phyloP scores from a whole-genome alignment of 768 basidiomycete genomes.

The Russula dissimulans region DNA sequence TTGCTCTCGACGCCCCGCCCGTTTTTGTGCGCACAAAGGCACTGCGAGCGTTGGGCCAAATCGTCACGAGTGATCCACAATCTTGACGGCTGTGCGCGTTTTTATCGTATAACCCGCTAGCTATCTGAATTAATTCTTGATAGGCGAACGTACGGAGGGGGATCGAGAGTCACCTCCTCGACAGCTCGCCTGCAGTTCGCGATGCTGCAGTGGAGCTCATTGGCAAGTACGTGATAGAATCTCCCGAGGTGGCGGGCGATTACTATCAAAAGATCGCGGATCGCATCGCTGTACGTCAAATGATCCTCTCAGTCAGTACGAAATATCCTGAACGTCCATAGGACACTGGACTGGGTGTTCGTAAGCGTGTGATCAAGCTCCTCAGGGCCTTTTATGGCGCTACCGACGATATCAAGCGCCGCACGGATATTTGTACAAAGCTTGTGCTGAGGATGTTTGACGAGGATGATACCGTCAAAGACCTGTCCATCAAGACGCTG shows the following conservation, averaged over 20 bases:
- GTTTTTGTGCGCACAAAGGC: slow-evolving; percentile 96
- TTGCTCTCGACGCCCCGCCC: slow-evolving; percentile 71
- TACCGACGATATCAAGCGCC: slow-evolving; percentile 47
- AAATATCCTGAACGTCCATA: slow-evolving; percentile 26
- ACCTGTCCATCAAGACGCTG: slow-evolving; percentile 80
- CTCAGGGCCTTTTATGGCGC: slow-evolving; percentile 73
- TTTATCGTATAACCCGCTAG: background rate
- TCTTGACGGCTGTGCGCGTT: slow-evolving; percentile 57
- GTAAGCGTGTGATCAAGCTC: slow-evolving; percentile 94
- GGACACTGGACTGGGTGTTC: slow-evolving; percentile 91
- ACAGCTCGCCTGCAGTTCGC: slow-evolving; percentile 88
- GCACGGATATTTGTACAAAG: slow-evolving; percentile 72
- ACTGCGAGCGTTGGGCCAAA: slow-evolving; percentile 77
- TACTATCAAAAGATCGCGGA: slow-evolving; percentile 86
- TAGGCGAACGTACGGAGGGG: slow-evolving; percentile 73
- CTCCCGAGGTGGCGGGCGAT: slow-evolving; percentile 77
- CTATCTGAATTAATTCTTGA: slow-evolving; percentile 2
- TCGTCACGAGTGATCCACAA: slow-evolving; percentile 79
- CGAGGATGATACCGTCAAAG: slow-evolving; percentile 92
- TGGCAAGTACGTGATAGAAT: slow-evolving; percentile 93
- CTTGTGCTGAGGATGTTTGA: slow-evolving; percentile 81
- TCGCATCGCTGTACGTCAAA: slow-evolving; percentile 68
- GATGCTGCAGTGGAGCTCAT: slow-evolving; percentile 96
- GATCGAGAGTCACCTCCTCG: slow-evolving; percentile 84
- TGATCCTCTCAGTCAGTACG: background rate